phyloP scores from a whole-genome alignment of 2,329 filamentous ascomycete genomes.

The Erysiphe neolycopersici region DNA sequence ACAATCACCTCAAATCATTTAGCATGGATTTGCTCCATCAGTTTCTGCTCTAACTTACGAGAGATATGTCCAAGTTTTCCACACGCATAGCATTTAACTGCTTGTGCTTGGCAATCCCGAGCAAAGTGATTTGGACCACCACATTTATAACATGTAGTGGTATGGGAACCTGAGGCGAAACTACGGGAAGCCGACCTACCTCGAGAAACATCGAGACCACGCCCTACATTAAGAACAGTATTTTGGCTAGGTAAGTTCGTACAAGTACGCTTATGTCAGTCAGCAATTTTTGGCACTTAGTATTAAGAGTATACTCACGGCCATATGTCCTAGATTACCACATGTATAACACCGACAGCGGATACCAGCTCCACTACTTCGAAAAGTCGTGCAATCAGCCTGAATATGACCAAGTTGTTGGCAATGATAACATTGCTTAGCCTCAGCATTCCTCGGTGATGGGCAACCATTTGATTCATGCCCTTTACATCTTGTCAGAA shows the following conservation, averaged over 20 bases:
- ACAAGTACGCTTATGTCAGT: slow-evolving; percentile 41
- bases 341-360: slow-evolving; percentile 93
- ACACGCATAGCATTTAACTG: slow-evolving; percentile 59
- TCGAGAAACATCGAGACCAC: slow-evolving; percentile 40
- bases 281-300: slow-evolving; percentile 3
- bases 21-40: neutral
- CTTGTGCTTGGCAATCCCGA: slow-evolving; percentile 80
- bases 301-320: slow-evolving; percentile 26
- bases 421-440: slow-evolving; percentile 99
- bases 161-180: slow-evolving; percentile 41
- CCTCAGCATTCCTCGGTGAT: slow-evolving; percentile 85
- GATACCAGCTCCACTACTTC: slow-evolving; percentile 57
- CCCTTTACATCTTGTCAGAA: slow-evolving; percentile 20
- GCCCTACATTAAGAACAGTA: slow-evolving; percentile 23
- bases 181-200: slow-evolving; percentile 43
- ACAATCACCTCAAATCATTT: slow-evolving; percentile 32
- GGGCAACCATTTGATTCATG: slow-evolving; percentile 98
- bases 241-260: slow-evolving; percentile 39
- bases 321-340: slow-evolving; percentile 75
- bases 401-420: slow-evolving; percentile 96
- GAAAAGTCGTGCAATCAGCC: slow-evolving; percentile 92
- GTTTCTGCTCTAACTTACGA: slow-evolving; percentile 14
- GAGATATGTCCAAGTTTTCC: slow-evolving; percentile 31
- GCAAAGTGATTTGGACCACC: slow-evolving; percentile 91
- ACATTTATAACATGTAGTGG: slow-evolving; percentile 49